Conservation (phyloP, 805 yeast species). For the Yamadazyma laniorum region DNA sequence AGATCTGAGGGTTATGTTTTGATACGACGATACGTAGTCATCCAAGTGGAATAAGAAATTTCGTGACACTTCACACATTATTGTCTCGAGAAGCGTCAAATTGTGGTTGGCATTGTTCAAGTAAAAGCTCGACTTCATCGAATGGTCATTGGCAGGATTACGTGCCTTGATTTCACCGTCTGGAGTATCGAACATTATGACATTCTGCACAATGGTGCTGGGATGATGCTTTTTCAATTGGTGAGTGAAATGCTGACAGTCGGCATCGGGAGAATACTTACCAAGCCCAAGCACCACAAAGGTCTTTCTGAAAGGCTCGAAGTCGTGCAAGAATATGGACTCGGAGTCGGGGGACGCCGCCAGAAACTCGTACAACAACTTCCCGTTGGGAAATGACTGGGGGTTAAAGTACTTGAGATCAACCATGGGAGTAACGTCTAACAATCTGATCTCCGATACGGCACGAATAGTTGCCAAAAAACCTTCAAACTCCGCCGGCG, state of each 20-base stretch:
- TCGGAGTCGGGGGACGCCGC: constrained; percentile 50
- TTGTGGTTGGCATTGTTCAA: constrained; percentile 23
- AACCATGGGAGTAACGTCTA: constrained; percentile 69
- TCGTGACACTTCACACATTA: constrained; percentile 69
- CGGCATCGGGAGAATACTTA: constrained; percentile 20
- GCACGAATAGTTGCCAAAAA: constrained; percentile 45
- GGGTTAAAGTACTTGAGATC: constrained; percentile 63
- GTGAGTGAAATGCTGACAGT: neutral
- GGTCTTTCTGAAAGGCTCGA: constrained; percentile 85
- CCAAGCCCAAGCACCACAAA: constrained; percentile 56
- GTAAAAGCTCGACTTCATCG: constrained; percentile 20
- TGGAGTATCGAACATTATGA: constrained; percentile 55
- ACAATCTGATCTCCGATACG: constrained; percentile 63
- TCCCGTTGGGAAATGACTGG: constrained; percentile 78
- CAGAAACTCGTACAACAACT: constrained; percentile 58
- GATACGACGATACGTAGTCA: constrained; percentile 67
- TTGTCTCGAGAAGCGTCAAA: constrained; percentile 48
- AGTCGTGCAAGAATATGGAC: constrained; percentile 71
- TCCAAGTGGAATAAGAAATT: constrained; percentile 64
- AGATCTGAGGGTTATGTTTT: constrained; percentile 77
- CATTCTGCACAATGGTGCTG: constrained; percentile 51
- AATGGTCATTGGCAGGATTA: constrained; percentile 18
- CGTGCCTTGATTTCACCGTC: constrained; percentile 6
- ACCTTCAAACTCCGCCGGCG: constrained; percentile 38
- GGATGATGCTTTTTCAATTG: constrained; percentile 47